Percentiles rank a stretch among this genome's conserved stretches.
These are phyloP conservation scores for Spatholobus suberectus DNA, from an alignment of 306 rosid species.

Conservation along the genomic window DNA sequence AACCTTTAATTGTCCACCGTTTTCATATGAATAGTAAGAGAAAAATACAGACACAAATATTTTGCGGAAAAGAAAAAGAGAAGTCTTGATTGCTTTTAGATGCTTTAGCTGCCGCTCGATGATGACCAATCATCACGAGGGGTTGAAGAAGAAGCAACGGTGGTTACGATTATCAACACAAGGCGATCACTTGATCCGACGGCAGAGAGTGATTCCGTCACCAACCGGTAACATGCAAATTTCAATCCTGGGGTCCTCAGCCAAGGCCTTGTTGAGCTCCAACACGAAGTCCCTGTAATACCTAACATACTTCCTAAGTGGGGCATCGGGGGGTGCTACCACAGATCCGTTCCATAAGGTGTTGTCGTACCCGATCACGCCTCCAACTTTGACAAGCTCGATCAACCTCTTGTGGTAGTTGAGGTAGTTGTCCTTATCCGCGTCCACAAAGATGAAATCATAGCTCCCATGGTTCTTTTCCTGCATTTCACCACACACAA, in stretches of 20 bases:
- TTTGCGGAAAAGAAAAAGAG: background rate
- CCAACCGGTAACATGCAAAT: slow-evolving; percentile 91
- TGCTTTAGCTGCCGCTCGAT: background rate
- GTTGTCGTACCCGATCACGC: slow-evolving; percentile 90
- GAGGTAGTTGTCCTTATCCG: slow-evolving; percentile 91
- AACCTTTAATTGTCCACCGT: slow-evolving; percentile 17
- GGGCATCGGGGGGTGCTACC: slow-evolving; percentile 90
- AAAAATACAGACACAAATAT: slow-evolving; percentile 25
- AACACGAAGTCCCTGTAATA: slow-evolving; percentile 85
- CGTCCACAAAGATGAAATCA: slow-evolving; percentile 89
- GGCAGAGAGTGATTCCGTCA: slow-evolving; percentile 92
- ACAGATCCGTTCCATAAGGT: slow-evolving; percentile 95
- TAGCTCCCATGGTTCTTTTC: slow-evolving; percentile 74
- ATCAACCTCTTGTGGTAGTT: slow-evolving; percentile 91
- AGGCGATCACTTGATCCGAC: slow-evolving; percentile 58
- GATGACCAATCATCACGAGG: background rate
- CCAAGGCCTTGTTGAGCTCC: slow-evolving; percentile 86
- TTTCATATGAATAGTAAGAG: background rate
- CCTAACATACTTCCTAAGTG: slow-evolving; percentile 82
- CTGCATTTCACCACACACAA: slow-evolving; percentile 44
- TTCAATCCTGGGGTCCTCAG: slow-evolving; percentile 88
- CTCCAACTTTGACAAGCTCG: slow-evolving; percentile 82
- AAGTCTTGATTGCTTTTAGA: background rate
- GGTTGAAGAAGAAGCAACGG: background rate
- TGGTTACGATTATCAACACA: background rate